These are phyloP conservation scores for Persicaria maculosa DNA, from an alignment of 148 eudicot genomes.

Conservation along the genomic window DNA sequence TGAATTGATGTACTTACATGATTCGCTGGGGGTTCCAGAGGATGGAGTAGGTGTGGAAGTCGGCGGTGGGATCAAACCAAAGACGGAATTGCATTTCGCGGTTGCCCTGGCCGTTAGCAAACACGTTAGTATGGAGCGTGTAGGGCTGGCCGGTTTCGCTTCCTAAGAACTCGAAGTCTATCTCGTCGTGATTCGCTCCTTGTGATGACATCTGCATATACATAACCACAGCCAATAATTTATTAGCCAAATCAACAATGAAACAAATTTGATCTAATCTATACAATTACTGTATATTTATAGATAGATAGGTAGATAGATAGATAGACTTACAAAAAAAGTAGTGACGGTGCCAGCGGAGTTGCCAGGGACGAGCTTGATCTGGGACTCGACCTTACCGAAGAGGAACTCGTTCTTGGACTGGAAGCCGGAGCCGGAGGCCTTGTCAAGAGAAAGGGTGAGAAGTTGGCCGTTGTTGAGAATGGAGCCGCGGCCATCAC, in stretches of 20 bases:
- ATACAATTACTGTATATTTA: too few relatives aligned
- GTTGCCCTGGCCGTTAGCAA: too few relatives aligned
- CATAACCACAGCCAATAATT: background rate
- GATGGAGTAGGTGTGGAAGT: too few relatives aligned
- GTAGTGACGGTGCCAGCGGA: constrained; percentile 1
- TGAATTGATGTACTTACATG: background rate
- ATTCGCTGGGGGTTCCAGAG: background rate
- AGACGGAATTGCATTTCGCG: too few relatives aligned
- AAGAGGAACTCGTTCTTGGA: background rate
- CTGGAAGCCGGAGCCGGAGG: background rate
- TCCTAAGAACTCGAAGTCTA: background rate
- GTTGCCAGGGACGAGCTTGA: constrained; percentile 2
- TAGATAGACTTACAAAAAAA: background rate
- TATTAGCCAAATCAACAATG: background rate
- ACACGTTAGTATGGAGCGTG: background rate
- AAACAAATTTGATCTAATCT: background rate
- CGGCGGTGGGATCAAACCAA: too few relatives aligned
- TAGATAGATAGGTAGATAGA: too few relatives aligned
- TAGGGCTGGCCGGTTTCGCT: background rate
- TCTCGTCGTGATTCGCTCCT: background rate
- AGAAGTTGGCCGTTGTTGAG: background rate
- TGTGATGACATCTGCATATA: background rate
- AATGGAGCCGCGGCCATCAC: background rate
- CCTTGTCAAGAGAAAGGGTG: background rate
- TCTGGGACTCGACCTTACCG: constrained; percentile 1